phyloP scores from a whole-genome alignment of 2,329 filamentous ascomycete genomes.

The Cryphonectria japonica region DNA sequence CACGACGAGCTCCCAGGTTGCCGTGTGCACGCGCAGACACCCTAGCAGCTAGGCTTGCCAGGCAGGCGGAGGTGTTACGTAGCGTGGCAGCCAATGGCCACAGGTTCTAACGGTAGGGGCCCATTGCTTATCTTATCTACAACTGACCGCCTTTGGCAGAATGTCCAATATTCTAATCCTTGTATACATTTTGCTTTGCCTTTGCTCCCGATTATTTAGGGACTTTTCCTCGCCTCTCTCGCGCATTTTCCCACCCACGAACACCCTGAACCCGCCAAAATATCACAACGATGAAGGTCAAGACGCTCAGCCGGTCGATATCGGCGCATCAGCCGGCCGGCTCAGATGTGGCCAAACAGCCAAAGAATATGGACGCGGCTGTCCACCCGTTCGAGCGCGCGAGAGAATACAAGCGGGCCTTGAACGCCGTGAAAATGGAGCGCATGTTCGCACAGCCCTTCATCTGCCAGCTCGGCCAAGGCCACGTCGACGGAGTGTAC shows the following conservation, averaged over 20 bases:
- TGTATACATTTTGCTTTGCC: background rate
- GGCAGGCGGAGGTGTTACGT: background rate
- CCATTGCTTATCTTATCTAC: constrained; percentile 15
- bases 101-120: background rate
- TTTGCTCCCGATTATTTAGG: constrained; percentile 4
- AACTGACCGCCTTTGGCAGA: constrained; percentile 1
- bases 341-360: constrained; percentile 37
- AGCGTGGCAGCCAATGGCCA: background rate
- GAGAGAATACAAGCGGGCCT: constrained; percentile 73
- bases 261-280: background rate
- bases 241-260: constrained; percentile 9
- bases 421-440: constrained; percentile 86
- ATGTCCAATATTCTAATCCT: constrained; percentile 6
- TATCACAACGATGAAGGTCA: constrained; percentile 34
- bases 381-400: constrained; percentile 91
- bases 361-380: constrained; percentile 64
- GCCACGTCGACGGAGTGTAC: constrained; percentile 91
- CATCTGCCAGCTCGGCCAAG: constrained; percentile 81
- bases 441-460: constrained; percentile 82
- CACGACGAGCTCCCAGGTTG: constrained; percentile 31
- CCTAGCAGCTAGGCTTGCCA: constrained; percentile 9
- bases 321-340: constrained; percentile 38
- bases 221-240: background rate
- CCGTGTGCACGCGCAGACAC: constrained; percentile 32
- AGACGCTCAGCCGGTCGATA: constrained; percentile 38